Conservation (phyloP, 1,139 yeast genomes). For the Candida glucosophila region DNA sequence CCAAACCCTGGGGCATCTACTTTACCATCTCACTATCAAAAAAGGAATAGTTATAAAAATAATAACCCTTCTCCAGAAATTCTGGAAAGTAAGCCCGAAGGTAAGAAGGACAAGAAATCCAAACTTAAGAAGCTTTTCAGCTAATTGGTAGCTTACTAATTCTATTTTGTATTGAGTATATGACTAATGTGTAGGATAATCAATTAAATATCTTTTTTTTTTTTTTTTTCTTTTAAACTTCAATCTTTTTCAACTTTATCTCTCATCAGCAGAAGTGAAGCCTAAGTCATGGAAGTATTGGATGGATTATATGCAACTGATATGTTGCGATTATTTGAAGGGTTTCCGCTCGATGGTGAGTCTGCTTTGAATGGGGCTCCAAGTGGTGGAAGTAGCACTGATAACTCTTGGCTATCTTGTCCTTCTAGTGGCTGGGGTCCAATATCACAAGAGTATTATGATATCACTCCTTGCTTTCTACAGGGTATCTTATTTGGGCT, state of each 20-base stretch:
- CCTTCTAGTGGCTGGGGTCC: constrained; percentile 69
- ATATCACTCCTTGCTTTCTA: constrained; percentile 75
- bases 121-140: constrained; percentile 6
- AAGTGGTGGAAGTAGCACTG: constrained; percentile 1
- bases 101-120: constrained; percentile 5
- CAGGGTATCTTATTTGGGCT: constrained; percentile 57
- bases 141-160: constrained; percentile 1
- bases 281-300: too few relatives aligned
- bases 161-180: background rate
- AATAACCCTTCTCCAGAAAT: background rate
- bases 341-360: too few relatives aligned
- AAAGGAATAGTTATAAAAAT: constrained; percentile 3
- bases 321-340: too few relatives aligned
- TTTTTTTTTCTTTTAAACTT: too few relatives aligned
- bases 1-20: constrained; percentile 1
- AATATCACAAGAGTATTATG: constrained; percentile 47
- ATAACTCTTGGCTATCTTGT: constrained; percentile 11
- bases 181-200: too few relatives aligned
- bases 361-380: background rate
- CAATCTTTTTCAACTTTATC: too few relatives aligned
- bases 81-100: constrained; percentile 1
- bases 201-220: too few relatives aligned
- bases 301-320: too few relatives aligned
- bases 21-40: constrained; percentile 6
- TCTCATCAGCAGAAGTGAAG: too few relatives aligned